A percentile compares a stretch with the other conserved stretches of the same genome.
phyloP scores from a whole-genome alignment of 441 rosid species.

The Pelargonium cotyledonis region DNA sequence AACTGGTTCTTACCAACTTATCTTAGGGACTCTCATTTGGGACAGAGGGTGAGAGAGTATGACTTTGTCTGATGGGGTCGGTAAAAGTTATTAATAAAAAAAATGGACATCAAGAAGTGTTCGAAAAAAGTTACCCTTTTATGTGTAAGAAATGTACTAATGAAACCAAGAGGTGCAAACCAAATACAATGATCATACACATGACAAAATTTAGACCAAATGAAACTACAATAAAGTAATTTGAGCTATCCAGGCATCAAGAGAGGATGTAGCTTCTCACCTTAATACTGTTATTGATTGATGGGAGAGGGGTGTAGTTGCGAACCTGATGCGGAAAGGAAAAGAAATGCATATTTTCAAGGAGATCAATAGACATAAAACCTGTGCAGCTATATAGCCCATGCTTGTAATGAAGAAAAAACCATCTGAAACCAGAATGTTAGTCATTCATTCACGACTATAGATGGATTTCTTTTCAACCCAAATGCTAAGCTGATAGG shows the following conservation, averaged over 20 bases:
- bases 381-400: not conserved
- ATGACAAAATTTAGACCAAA: not conserved
- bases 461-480: no score
- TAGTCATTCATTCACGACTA: not conserved
- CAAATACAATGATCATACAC: no score
- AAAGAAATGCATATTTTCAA: not conserved
- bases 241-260: not conserved
- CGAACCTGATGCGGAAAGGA: constrained; percentile 49
- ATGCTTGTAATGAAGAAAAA: not conserved
- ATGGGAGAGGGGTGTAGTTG: constrained; percentile 66
- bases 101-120: not conserved
- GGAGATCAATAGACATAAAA: not conserved
- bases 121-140: not conserved
- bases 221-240: not conserved
- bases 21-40: no score
- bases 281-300: constrained; percentile 90
- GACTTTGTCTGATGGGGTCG: not conserved
- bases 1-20: no score
- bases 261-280: constrained; percentile 28
- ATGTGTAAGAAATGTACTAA: not conserved
- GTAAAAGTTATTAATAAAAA: no score
- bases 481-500: no score
- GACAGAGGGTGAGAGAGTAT: no score
- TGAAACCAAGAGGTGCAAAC: not conserved
- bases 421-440: not conserved